Evolutionary conservation across 352 stramenopile genomes (phyloP), one percentile per base, ranked within the genome.

Genomic region (Phytophthora rubi): DNA sequence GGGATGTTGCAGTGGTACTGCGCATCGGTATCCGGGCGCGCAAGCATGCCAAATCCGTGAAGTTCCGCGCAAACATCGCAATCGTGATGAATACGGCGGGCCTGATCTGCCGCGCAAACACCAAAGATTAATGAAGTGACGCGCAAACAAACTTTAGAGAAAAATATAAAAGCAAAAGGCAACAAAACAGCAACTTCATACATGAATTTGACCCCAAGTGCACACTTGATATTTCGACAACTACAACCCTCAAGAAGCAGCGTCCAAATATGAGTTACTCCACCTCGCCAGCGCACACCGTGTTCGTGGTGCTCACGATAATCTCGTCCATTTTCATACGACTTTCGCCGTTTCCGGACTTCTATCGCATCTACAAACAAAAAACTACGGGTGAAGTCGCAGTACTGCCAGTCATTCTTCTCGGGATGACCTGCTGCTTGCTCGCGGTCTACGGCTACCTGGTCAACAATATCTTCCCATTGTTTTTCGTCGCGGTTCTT

Each of bases 401-500:
- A 12, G 32, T 77, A 45, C 23, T 77, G 10, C 67, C 70, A 1
- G 58, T 77, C 21, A 48, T 77, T 53, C 13, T 61, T 7, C 59
- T 77, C 8, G 54, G 18, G 28, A 64, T 37, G 51, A 74, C 66
- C 51, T 71, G 68, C 58, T 64, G 37, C 61, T 30, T 65, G 56
- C 51, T 71, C 45, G 18, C 60, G 10, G 55, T 71, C 18, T 77
- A 80, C 58, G 73, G 63, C 18, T 68, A 67, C 57, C 52, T 77
- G 21, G 55, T 51, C 9, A 18, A 68, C 63, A 67, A 73, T 21
- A 73, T 77, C 47, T 79, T 83, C 51, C 78, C 78, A 7, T n/a
- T 81, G 1, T 74, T 82, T 28, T 58, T 64, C 21, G 75, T 71
- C 15, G 71, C 71, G 48, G 39, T 70, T 15, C 54, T 80, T 9